A percentile compares a stretch with the other conserved stretches of the same genome.
Conservation (phyloP, 129 eudicot genomes). For the Chrysanthemum lavandulifolium region DNA sequence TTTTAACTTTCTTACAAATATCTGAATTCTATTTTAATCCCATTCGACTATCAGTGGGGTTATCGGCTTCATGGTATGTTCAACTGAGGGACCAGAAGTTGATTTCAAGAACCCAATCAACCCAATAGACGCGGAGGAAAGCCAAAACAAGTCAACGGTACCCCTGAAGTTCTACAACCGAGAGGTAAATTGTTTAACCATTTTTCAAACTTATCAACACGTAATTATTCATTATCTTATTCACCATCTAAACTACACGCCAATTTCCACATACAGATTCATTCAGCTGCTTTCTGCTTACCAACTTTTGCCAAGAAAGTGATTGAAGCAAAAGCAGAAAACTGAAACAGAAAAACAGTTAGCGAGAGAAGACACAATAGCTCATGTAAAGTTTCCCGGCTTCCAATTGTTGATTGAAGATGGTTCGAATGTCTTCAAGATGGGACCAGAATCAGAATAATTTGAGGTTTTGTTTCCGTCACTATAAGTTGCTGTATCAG, state of each 20-base stretch:
- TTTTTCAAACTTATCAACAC: not conserved
- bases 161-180: conserved; percentile 90
- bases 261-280: conserved; percentile 57
- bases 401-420: conserved; percentile 26
- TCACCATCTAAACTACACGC: not conserved
- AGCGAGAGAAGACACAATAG: conserved; percentile 28
- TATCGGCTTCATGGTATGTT: conserved; percentile 94
- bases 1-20: not conserved
- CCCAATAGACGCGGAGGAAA: conserved; percentile 66
- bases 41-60: conserved; percentile 66
- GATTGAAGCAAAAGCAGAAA: conserved; percentile 61
- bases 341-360: conserved; percentile 10
- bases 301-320: conserved; percentile 93
- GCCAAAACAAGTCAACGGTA: conserved; percentile 33
- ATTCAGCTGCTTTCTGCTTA: conserved; percentile 92
- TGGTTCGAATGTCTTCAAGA: conserved; percentile 25
- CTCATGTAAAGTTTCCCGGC: conserved; percentile 28
- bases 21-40: not conserved
- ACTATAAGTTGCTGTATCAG: conserved; percentile 4
- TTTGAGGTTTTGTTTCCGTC: conserved; percentile 16
- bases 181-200: conserved; percentile 50
- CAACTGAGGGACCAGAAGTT: conserved; percentile 93
- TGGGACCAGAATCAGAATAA: conserved; percentile 32
- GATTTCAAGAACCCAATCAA: conserved; percentile 87
- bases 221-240: not conserved